phyloP scores from a whole-genome alignment of 2,329 filamentous ascomycete genomes.

The Clonostachys solani region DNA sequence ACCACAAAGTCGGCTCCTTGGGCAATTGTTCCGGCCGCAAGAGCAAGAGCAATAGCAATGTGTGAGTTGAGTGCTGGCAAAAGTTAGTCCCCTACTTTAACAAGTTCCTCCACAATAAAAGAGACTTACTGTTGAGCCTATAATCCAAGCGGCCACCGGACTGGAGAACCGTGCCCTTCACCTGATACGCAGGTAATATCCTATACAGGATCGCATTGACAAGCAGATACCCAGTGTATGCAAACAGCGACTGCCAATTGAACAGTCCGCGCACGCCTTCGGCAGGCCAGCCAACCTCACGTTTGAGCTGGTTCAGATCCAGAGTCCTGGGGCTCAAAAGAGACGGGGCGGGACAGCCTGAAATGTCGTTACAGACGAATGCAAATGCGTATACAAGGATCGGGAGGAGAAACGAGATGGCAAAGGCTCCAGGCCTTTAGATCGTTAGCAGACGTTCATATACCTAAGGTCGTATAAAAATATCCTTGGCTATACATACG shows the following conservation, averaged over 20 bases:
- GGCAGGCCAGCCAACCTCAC: constrained; percentile 76
- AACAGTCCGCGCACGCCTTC: constrained; percentile 67
- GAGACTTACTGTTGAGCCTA: constrained; percentile 65
- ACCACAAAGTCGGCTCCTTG: constrained; percentile 80
- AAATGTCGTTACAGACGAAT: constrained; percentile 88
- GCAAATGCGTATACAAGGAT: constrained; percentile 73
- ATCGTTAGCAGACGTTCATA: constrained; percentile 4
- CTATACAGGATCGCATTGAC: constrained; percentile 72
- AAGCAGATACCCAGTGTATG: constrained; percentile 72
- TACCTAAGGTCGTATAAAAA: background rate
- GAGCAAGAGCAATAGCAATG: constrained; percentile 65
- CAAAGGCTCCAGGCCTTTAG: constrained; percentile 67
- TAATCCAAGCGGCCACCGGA: constrained; percentile 76
- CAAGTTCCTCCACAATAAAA: too few relatives aligned
- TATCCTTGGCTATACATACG: constrained; percentile 28
- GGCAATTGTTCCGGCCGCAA: constrained; percentile 68
- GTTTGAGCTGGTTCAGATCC: constrained; percentile 67
- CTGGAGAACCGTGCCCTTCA: constrained; percentile 65
- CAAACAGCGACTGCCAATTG: constrained; percentile 65
- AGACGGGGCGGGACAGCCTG: constrained; percentile 84
- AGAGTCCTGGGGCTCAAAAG: constrained; percentile 69
- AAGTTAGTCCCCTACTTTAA: constrained; percentile 6
- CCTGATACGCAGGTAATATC: constrained; percentile 69
- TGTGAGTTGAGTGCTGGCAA: constrained; percentile 68
- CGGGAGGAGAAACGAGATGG: constrained; percentile 77